Conservation (phyloP, 768 basidiomycete species). For the Naganishia vishniacii region DNA sequence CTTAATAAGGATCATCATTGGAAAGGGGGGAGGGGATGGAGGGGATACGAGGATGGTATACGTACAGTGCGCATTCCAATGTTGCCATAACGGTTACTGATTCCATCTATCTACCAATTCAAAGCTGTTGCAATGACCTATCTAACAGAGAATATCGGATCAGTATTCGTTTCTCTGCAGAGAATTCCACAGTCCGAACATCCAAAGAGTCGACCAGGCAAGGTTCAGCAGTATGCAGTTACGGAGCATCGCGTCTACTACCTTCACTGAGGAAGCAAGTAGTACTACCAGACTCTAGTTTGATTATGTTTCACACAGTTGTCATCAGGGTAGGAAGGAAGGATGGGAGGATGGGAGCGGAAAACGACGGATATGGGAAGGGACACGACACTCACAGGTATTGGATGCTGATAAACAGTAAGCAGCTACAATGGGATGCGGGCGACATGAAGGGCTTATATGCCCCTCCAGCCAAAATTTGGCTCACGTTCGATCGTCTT, state of each 20-base stretch:
- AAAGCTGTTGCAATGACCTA: no score
- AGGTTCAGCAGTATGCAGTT: conserved; percentile 21
- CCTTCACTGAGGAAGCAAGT: conserved; percentile 24
- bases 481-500: neutral
- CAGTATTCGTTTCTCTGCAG: neutral
- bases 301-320: conserved; percentile 17
- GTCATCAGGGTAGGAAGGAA: conserved; percentile 17
- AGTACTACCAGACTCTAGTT: conserved; percentile 23
- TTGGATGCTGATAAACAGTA: no score
- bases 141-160: neutral
- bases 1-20: conserved; percentile 21
- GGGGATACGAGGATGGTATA: neutral
- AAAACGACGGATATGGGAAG: neutral
- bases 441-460: no score
- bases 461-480: neutral
- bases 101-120: no score
- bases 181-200: neutral
- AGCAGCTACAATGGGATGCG: no score
- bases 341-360: neutral
- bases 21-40: neutral
- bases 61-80: no score
- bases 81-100: no score
- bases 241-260: conserved; percentile 22
- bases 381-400: neutral
- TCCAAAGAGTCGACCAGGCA: conserved; percentile 13